These are phyloP conservation scores for Terana coerulea DNA, from an alignment of 768 basidiomycete genomes.

Conservation along the genomic window DNA sequence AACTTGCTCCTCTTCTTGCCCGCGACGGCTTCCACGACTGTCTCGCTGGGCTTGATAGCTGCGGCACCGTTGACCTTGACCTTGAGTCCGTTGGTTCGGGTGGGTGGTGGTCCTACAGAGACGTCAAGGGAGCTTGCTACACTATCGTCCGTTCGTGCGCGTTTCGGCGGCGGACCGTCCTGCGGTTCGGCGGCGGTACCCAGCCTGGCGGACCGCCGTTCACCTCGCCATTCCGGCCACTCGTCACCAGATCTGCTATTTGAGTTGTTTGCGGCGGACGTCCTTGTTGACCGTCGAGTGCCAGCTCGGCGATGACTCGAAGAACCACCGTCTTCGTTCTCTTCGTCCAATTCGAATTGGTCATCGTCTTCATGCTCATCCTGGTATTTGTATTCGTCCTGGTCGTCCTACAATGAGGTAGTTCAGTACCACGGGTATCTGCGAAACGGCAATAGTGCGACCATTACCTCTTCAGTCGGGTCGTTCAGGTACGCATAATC, in stretches of 20 bases:
- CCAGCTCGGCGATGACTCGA: slow-evolving; percentile 16
- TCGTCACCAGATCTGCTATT: slow-evolving; percentile 48
- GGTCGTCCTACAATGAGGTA: slow-evolving; percentile 44
- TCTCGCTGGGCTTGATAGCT: slow-evolving; percentile 65
- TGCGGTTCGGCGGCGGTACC: slow-evolving; percentile 51
- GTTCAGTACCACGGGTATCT: slow-evolving; percentile 20
- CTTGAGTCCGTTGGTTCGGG: slow-evolving; percentile 34
- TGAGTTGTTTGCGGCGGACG: slow-evolving; percentile 33
- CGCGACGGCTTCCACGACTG: slow-evolving; percentile 69
- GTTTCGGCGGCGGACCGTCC: slow-evolving; percentile 56
- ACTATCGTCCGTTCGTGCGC: slow-evolving; percentile 77
- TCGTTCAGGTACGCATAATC: slow-evolving; percentile 79
- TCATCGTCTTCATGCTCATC: slow-evolving; percentile 69
- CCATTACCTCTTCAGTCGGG: slow-evolving; percentile 61
- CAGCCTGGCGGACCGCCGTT: slow-evolving; percentile 66
- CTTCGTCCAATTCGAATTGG: slow-evolving; percentile 47
- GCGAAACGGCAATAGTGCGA: slow-evolving; percentile 23
- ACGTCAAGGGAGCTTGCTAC: slow-evolving; percentile 28
- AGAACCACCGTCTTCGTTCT: slow-evolving; percentile 28
- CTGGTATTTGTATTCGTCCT: slow-evolving; percentile 62
- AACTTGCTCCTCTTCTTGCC: slow-evolving; percentile 86
- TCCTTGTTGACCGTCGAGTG: slow-evolving; percentile 40
- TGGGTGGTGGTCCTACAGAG: slow-evolving; percentile 18
- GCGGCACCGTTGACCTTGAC: slow-evolving; percentile 58
- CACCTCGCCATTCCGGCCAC: slow-evolving; percentile 64